phyloP scores from a whole-genome alignment of 148 eudicot species.

The Heliosperma pusillum region DNA sequence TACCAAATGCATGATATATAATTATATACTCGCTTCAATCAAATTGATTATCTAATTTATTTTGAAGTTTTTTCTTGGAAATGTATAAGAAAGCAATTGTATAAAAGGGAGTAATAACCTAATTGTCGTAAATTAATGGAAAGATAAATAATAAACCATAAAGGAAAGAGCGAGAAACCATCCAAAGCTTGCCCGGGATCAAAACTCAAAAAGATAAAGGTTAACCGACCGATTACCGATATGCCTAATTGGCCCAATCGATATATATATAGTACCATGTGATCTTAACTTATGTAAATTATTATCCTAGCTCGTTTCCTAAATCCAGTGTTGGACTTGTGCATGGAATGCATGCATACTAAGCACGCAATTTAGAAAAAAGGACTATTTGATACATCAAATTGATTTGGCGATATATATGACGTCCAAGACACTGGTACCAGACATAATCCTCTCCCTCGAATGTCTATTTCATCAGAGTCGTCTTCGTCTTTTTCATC shows the following conservation, averaged over 20 bases:
- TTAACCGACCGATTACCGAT: not conserved
- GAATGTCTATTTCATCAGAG: slow-evolving; percentile 20
- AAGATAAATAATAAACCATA: too few relatives aligned
- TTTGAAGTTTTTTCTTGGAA: not conserved
- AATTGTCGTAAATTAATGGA: not conserved
- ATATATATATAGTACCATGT: not conserved
- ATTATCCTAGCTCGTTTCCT: not conserved
- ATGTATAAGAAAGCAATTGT: not conserved
- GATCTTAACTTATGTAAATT: not conserved
- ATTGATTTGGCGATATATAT: slow-evolving; percentile 45
- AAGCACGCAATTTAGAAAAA: slow-evolving; percentile 12
- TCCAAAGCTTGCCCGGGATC: not conserved
- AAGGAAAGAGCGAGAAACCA: not conserved
- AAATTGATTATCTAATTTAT: not conserved
- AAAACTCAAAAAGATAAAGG: not conserved
- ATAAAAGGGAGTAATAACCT: not conserved
- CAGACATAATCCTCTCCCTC: slow-evolving; percentile 68
- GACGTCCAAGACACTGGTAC: slow-evolving; percentile 76
- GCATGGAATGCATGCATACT: too few relatives aligned
- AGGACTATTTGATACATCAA: slow-evolving; percentile 27
- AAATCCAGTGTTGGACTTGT: too few relatives aligned
- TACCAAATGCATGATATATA: too few relatives aligned
- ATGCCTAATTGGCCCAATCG: not conserved
- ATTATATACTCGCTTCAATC: not conserved
- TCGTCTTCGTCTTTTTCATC: slow-evolving; percentile 18